Evolutionary conservation across 225 moss, liverwort and hornwort species (phyloP), one percentile per base, ranked within the genome.

Genomic region (Neckera pumila): DNA sequence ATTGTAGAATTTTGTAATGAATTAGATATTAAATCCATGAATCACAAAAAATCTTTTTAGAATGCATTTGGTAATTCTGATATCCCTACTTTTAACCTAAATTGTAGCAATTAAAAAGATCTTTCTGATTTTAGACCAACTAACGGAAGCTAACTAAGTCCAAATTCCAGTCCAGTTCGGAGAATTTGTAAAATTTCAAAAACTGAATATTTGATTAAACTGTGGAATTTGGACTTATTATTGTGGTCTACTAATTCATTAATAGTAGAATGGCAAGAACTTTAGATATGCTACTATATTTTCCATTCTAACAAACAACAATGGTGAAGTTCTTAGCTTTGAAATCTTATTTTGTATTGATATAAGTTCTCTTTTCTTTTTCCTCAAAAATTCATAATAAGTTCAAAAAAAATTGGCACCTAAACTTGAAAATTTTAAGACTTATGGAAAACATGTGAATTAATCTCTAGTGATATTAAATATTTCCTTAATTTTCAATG

Each of bases 21-120:
- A 11, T 0, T 21, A 21, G 21, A n/a, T 67, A 4, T 67, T 67
- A n/a, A 66, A n/a, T n/a, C 7, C 10, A 67, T 0, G 0, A 0
- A 67, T 67, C 3, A 67, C 12, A 21, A 21, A n/a, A 69, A 4
- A 22, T 38, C 3, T 2, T 13, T 38, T 22, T 0, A 12, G 1
- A 69, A 4, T 38, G 1, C 16, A 71, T 27, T 43, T 71, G 3
- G 6, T 15, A 43, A 15, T 16, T 43, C 8, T 5, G 27, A 42
- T 26, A 26, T 9, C 9, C 9, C 47, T 47, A 47, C 9, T 47
- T 10, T 47, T 47, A 47, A 40, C 2, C 7, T 25, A 8, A 20
- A 25, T 70, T 70, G 15, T 26, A 42, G 42, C 0, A 1, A 42
- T 42, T 14, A 9, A 71, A 71, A 42, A 15, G 26, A 14, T 70